Percentiles rank a stretch among this genome's conserved stretches.
Conservation (phyloP, 1,284 basidiomycete genomes). For the Naganishia sp. region DNA sequence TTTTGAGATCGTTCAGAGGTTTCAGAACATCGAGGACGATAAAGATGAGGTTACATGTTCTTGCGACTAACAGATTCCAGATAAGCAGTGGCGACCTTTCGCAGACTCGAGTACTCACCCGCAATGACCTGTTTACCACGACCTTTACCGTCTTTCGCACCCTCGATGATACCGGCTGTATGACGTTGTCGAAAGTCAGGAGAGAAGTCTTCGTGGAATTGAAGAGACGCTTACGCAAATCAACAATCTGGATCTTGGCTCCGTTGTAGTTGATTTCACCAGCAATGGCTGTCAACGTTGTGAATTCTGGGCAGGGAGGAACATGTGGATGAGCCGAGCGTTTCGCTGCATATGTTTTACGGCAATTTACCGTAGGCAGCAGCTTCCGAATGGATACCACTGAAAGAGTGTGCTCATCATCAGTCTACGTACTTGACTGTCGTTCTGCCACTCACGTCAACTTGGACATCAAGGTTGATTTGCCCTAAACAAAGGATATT, state of each 20-base stretch:
- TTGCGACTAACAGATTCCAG: conserved; percentile 66
- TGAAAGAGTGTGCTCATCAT: conserved; percentile 23
- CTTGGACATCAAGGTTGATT: conserved; percentile 72
- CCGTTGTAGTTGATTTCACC: conserved; percentile 72
- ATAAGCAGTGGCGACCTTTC: not conserved
- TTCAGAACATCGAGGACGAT: conserved; percentile 98
- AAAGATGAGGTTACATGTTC: conserved; percentile 98
- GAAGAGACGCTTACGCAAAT: conserved; percentile 47
- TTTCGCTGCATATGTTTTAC: not conserved
- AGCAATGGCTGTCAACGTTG: conserved; percentile 70
- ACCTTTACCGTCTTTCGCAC: conserved; percentile 96
- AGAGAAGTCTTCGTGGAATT: conserved; percentile 5
- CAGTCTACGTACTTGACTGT: not conserved
- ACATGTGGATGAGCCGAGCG: not conserved
- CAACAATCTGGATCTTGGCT: conserved; percentile 66
- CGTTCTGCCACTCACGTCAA: conserved; percentile 61
- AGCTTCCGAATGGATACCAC: conserved; percentile 92
- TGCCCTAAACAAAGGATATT: conserved; percentile 7
- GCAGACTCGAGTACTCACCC: conserved; percentile 58
- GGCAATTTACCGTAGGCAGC: conserved; percentile 68
- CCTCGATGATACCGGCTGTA: conserved; percentile 94
- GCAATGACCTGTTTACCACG: conserved; percentile 93
- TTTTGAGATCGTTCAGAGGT: conserved; percentile 88
- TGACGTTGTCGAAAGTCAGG: conserved; percentile 16
- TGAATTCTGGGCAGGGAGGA: conserved; percentile 68